Conservation (phyloP, 2,329 filamentous ascomycete species). For the Aspergillus carbonarius region DNA sequence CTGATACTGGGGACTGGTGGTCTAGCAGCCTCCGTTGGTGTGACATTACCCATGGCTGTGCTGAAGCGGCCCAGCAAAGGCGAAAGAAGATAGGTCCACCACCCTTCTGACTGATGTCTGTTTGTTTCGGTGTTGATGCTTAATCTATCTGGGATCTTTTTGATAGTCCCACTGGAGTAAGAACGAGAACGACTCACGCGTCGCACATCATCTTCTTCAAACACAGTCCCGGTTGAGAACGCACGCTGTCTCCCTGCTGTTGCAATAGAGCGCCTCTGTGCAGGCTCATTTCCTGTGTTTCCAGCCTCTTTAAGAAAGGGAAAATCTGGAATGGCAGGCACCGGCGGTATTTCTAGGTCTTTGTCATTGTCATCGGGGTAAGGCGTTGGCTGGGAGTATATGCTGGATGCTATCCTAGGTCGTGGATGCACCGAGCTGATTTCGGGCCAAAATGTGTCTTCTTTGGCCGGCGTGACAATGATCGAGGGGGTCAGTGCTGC, state of each 20-base stretch:
- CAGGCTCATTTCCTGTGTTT: conserved; percentile 12
- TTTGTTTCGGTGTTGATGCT: conserved; percentile 38
- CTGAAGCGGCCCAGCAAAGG: conserved; percentile 43
- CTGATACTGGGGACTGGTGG: conserved; percentile 31
- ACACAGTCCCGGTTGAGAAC: conserved; percentile 37
- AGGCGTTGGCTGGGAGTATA: conserved; percentile 45
- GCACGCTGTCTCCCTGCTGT: conserved; percentile 29
- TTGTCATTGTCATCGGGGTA: conserved; percentile 23
- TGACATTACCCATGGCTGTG: conserved; percentile 32
- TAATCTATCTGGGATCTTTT: conserved; percentile 30
- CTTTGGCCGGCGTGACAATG: conserved; percentile 46
- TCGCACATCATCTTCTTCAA: conserved; percentile 34
- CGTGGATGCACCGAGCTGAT: conserved; percentile 24
- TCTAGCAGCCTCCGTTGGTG: conserved; percentile 19
- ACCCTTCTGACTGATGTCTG: conserved; percentile 47
- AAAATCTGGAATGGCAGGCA: conserved; percentile 41
- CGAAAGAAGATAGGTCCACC: conserved; percentile 51
- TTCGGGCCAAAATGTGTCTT: conserved; percentile 38
- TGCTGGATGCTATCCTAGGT: conserved; percentile 41
- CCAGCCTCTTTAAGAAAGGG: conserved; percentile 23
- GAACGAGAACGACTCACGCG: conserved; percentile 18
- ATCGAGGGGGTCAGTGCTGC: conserved; percentile 48
- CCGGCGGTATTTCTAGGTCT: conserved; percentile 37
- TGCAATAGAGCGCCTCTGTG: conserved; percentile 16
- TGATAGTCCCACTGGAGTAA: conserved; percentile 30